Conservation (phyloP, 805 yeast species). For the Suhomyces sp. region DNA sequence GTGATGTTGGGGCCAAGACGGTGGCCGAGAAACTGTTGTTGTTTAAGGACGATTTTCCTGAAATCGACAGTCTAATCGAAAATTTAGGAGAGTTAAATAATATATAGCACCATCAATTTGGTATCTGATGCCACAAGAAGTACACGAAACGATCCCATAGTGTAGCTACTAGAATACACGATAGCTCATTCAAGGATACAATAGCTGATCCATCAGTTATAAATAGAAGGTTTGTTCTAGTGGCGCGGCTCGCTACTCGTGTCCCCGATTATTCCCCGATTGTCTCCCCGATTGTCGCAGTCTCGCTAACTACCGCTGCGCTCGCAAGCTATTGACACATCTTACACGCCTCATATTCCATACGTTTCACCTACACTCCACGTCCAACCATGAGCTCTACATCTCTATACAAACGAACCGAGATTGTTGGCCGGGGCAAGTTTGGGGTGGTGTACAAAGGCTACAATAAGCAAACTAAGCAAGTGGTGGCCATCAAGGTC, state of each 20-base stretch:
- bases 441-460: constrained; percentile 97
- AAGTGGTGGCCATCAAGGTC: constrained; percentile 89
- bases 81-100: constrained; percentile 33
- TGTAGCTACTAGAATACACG: no score
- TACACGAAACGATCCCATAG: not conserved
- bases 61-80: constrained; percentile 36
- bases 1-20: not conserved
- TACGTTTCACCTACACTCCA: not conserved
- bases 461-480: constrained; percentile 60
- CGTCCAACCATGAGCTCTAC: not conserved
- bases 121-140: not conserved
- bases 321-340: not conserved
- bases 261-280: not conserved
- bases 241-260: not conserved
- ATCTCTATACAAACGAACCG: constrained; percentile 65
- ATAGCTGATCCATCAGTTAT: not conserved
- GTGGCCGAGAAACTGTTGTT: constrained; percentile 30
- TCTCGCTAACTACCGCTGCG: not conserved
- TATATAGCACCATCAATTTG: constrained; percentile 7
- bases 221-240: not conserved
- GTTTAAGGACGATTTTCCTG: constrained; percentile 38
- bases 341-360: not conserved
- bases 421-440: constrained; percentile 92
- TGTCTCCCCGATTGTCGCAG: not conserved
- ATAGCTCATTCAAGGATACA: not conserved